A percentile compares a stretch with the other conserved stretches of the same genome.
phyloP scores from a whole-genome alignment of 1,284 basidiomycete genomes.

The Ceratobasidium sp. region DNA sequence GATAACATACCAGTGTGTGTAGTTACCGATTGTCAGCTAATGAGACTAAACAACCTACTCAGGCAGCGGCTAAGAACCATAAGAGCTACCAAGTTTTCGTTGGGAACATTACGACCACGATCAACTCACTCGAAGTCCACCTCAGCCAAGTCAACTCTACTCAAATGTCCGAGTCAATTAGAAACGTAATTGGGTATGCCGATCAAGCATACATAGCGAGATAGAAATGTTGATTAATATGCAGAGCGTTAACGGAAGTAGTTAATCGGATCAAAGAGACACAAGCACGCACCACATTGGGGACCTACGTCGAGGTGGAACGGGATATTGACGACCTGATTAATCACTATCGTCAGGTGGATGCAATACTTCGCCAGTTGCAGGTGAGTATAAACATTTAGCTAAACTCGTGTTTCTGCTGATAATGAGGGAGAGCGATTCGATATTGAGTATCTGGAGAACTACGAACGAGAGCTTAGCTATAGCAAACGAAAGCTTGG shows the following conservation, averaged over 20 bases:
- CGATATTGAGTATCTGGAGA: slow-evolving; percentile 9
- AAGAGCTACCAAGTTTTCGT: not conserved
- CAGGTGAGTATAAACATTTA: not conserved
- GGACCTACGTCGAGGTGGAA: not conserved
- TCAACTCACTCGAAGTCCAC: not conserved
- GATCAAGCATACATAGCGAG: not conserved
- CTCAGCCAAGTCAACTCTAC: not conserved
- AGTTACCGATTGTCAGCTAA: not conserved
- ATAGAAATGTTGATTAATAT: too few relatives aligned
- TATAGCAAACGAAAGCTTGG: not conserved
- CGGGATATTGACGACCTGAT: slow-evolving; percentile 4
- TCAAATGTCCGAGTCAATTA: not conserved
- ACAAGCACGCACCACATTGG: not conserved
- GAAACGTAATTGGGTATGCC: not conserved
- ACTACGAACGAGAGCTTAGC: not conserved
- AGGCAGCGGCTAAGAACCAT: not conserved
- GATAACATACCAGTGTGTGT: slow-evolving; percentile 8
- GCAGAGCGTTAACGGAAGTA: not conserved
- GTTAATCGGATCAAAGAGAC: not conserved
- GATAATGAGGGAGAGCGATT: not conserved
- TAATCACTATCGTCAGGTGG: not conserved
- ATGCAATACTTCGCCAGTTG: not conserved
- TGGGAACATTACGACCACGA: not conserved
- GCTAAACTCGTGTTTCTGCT: not conserved
- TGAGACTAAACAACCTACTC: not conserved